Conservation (phyloP, 208 protist genomes). For the Acanthamoeba sp. region DNA sequence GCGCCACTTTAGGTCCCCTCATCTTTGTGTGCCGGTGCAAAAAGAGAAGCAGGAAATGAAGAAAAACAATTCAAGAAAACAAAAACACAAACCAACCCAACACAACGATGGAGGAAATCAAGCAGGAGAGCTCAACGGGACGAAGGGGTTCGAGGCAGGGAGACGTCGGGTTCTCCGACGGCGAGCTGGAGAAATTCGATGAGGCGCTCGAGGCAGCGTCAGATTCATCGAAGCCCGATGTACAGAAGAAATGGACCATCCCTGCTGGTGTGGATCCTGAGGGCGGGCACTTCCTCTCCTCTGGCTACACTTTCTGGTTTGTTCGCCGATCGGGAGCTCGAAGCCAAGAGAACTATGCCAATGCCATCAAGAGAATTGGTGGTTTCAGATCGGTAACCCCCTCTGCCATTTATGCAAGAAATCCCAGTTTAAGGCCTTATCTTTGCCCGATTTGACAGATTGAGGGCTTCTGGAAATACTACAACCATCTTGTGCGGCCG, state of each 20-base stretch:
- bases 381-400: constrained; percentile 39
- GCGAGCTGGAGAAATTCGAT: constrained; percentile 47
- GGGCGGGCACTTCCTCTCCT: constrained; percentile 16
- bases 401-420: background rate
- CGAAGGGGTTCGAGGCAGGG: background rate
- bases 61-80: background rate
- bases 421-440: background rate
- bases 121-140: background rate
- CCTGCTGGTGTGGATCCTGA: constrained; percentile 57
- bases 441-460: constrained; percentile 51
- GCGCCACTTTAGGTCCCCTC: constrained; percentile 68
- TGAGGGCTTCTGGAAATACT: constrained; percentile 90
- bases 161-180: background rate
- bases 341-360: constrained; percentile 67
- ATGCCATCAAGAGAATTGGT: constrained; percentile 66
- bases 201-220: constrained; percentile 38
- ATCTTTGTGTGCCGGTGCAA: background rate
- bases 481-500: constrained; percentile 87
- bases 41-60: background rate
- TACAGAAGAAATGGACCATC: constrained; percentile 67
- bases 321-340: constrained; percentile 59
- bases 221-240: constrained; percentile 55
- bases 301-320: constrained; percentile 70
- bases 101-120: constrained; percentile 18
- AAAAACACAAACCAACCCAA: background rate